Evolutionary conservation across 768 basidiomycete species (phyloP).

Genomic region (Leccinum olivaceopallidum): DNA sequence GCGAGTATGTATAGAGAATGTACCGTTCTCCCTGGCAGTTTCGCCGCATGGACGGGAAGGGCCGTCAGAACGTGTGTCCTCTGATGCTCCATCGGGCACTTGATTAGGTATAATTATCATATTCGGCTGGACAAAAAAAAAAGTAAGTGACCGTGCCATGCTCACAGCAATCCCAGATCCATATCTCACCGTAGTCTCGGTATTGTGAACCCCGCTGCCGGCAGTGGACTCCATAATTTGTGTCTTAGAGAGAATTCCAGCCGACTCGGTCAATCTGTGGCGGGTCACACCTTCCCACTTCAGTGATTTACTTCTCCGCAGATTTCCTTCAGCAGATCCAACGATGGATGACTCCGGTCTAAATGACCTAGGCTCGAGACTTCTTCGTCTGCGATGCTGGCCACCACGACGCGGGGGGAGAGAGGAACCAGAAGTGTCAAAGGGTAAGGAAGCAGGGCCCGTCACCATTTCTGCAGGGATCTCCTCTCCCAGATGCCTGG

Average conservation of each 20-base stretch:
- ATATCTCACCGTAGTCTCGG: slow-evolving; percentile 9
- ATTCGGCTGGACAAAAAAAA: slow-evolving; percentile 1
- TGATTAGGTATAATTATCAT: background rate
- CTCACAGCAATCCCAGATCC: background rate
- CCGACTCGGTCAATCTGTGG: background rate
- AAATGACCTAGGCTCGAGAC: slow-evolving; percentile 16
- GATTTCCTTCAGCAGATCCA: background rate
- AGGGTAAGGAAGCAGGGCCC: slow-evolving; percentile 8
- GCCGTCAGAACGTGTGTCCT: slow-evolving; percentile 1
- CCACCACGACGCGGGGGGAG: background rate
- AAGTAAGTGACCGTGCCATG: slow-evolving; percentile 5
- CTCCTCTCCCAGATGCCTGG: slow-evolving; percentile 39
- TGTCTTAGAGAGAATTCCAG: background rate
- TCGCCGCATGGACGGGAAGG: slow-evolving; percentile 2
- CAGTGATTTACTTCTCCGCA: slow-evolving; percentile 35
- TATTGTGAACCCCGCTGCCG: background rate
- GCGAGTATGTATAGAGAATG: background rate
- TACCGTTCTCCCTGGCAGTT: background rate
- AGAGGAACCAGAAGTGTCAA: background rate
- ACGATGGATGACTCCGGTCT: background rate
- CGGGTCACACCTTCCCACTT: slow-evolving; percentile 8
- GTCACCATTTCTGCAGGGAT: slow-evolving; percentile 38
- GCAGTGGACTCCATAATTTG: background rate
- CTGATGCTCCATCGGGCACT: background rate
- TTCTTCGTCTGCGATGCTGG: slow-evolving; percentile 16